A percentile compares a stretch with the other conserved stretches of the same genome.
phyloP scores from a whole-genome alignment of 1,284 basidiomycete genomes.

The Apiotrichum laibachii region DNA sequence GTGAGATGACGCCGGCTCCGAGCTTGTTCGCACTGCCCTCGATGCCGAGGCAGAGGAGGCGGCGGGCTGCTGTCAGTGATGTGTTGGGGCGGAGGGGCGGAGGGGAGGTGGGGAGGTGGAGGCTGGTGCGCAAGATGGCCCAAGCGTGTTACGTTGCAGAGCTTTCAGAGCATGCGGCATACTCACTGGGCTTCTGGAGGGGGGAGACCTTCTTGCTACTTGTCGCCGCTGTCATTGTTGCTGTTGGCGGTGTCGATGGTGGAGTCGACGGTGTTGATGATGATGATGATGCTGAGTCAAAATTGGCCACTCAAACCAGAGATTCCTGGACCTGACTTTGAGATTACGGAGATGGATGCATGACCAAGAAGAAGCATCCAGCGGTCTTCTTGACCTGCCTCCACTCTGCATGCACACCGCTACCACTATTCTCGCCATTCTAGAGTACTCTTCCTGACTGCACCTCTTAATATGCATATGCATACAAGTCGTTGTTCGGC shows the following conservation, averaged over 20 bases:
- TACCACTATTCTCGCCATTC: no score
- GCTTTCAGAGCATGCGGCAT: background rate
- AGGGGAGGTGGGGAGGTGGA: background rate
- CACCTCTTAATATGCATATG: no score
- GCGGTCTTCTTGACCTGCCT: no score
- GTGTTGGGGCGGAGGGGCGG: background rate
- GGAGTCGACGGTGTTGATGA: background rate
- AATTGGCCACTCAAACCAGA: constrained; percentile 5
- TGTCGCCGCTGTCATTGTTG: constrained; percentile 26
- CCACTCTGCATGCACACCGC: no score
- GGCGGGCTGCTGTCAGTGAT: constrained; percentile 23
- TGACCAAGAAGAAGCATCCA: no score
- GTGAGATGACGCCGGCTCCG: constrained; percentile 90
- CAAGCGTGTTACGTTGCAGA: no score
- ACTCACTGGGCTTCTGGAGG: constrained; percentile 35
- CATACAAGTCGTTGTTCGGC: no score
- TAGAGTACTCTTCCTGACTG: no score
- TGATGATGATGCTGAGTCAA: constrained; percentile 3
- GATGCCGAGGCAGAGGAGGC: constrained; percentile 64
- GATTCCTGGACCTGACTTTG: no score
- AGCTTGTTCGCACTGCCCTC: constrained; percentile 98
- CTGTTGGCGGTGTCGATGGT: constrained; percentile 2
- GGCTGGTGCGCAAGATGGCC: no score
- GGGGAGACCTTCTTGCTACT: constrained; percentile 38
- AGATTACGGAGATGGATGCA: no score